phyloP scores from a whole-genome alignment of 306 rosid species.

The Quercus glauca region DNA sequence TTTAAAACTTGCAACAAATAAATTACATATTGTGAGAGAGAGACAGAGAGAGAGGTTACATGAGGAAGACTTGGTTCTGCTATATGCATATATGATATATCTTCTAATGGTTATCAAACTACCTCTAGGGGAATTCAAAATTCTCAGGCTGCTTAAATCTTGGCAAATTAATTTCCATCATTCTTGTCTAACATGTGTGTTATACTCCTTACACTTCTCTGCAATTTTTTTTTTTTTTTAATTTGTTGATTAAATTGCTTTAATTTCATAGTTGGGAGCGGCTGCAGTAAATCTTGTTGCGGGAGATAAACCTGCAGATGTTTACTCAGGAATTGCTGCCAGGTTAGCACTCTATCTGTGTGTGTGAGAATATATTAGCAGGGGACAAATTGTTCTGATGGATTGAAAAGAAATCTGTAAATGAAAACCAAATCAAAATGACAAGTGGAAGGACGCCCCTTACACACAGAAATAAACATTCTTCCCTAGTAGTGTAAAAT shows the following conservation, averaged over 20 bases:
- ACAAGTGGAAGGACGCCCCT: not conserved
- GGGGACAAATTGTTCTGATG: not conserved
- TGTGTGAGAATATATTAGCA: not conserved
- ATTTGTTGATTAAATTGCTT: not conserved
- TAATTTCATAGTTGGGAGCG: slow-evolving; percentile 80
- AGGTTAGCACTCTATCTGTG: slow-evolving; percentile 44
- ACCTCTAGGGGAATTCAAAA: not conserved
- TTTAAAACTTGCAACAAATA: not conserved
- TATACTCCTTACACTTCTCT: not conserved
- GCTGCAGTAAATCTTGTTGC: slow-evolving; percentile 89
- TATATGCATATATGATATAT: not conserved
- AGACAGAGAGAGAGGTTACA: not conserved
- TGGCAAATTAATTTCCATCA: not conserved
- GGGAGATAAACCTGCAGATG: slow-evolving; percentile 94
- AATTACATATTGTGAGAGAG: not conserved
- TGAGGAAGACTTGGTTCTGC: not conserved
- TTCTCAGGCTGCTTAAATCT: not conserved
- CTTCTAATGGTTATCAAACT: not conserved
- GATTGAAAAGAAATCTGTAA: not conserved
- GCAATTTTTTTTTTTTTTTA: not conserved
- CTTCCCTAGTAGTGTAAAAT: not conserved
- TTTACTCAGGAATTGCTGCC: slow-evolving; percentile 89
- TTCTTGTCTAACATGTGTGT: not conserved
- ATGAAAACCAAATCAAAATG: not conserved
- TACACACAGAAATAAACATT: not conserved